A percentile compares a stretch with the other conserved stretches of the same genome.
phyloP scores from a whole-genome alignment of 2,329 filamentous ascomycete genomes.

The Sclerotinia nivalis region DNA sequence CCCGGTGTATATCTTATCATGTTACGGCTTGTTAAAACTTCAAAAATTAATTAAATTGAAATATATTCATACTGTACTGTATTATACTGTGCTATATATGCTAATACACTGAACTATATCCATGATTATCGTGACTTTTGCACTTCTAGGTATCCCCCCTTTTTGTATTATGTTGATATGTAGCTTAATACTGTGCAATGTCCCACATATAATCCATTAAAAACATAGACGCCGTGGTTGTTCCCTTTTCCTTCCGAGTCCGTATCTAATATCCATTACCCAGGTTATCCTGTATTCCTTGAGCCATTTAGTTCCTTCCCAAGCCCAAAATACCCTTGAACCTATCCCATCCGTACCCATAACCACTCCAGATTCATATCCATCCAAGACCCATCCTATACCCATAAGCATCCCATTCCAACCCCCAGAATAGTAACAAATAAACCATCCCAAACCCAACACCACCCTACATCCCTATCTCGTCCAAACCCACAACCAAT shows the following conservation, averaged over 20 bases:
- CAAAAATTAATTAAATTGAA: neutral
- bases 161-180: too few relatives aligned
- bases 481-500: constrained; percentile 44
- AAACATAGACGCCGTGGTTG: neutral
- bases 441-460: neutral
- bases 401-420: neutral
- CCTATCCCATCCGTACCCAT: too few relatives aligned
- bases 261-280: neutral
- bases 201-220: neutral
- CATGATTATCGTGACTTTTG: neutral
- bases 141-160: neutral
- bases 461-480: constrained; percentile 32
- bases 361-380: neutral
- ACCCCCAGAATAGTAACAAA: neutral
- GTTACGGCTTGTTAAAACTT: accelerated
- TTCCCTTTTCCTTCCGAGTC: neutral
- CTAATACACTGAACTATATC: neutral
- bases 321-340: neutral
- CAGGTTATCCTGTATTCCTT: neutral
- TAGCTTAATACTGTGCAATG: neutral
- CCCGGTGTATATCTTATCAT: too few relatives aligned
- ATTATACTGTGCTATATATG: too few relatives aligned
- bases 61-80: neutral
- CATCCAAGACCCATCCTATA: neutral
- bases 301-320: neutral